Conservation (phyloP, 768 basidiomycete species). For the Thelephora ganbajun region DNA sequence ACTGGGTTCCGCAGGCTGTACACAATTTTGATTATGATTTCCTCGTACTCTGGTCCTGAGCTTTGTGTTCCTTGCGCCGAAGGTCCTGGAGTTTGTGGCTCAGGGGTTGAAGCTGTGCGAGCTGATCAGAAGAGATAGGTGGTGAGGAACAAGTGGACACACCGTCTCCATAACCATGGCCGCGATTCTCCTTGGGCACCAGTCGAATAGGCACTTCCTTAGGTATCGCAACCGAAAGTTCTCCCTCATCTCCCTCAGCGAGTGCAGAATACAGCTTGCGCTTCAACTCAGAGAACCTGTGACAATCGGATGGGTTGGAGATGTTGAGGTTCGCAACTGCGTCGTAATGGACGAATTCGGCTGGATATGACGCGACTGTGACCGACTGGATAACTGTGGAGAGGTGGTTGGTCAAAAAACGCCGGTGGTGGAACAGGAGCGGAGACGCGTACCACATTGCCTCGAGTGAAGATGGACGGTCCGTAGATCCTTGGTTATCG, state of each 20-base stretch:
- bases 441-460: constrained; percentile 56
- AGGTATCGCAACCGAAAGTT: constrained; percentile 81
- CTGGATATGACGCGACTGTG: constrained; percentile 53
- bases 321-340: constrained; percentile 52
- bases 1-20: constrained; percentile 75
- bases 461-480: constrained; percentile 83
- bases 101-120: constrained; percentile 54
- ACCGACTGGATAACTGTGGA: constrained; percentile 55
- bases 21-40: constrained; percentile 61
- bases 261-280: constrained; percentile 82
- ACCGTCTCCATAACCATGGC: constrained; percentile 48
- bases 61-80: constrained; percentile 15
- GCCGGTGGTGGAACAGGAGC: constrained; percentile 2
- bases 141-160: constrained; percentile 5
- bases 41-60: constrained; percentile 42
- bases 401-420: constrained; percentile 12
- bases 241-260: constrained; percentile 88
- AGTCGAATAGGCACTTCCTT: constrained; percentile 40
- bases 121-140: background rate
- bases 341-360: constrained; percentile 72
- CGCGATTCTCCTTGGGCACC: constrained; percentile 31
- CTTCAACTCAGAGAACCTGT: constrained; percentile 87
- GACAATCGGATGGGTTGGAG: constrained; percentile 62
- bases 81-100: constrained; percentile 56
- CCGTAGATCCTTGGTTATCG: constrained; percentile 62